Evolutionary conservation across 1,284 basidiomycete genomes (phyloP).

Genomic region (Pseudozyma tsukubaensis): DNA sequence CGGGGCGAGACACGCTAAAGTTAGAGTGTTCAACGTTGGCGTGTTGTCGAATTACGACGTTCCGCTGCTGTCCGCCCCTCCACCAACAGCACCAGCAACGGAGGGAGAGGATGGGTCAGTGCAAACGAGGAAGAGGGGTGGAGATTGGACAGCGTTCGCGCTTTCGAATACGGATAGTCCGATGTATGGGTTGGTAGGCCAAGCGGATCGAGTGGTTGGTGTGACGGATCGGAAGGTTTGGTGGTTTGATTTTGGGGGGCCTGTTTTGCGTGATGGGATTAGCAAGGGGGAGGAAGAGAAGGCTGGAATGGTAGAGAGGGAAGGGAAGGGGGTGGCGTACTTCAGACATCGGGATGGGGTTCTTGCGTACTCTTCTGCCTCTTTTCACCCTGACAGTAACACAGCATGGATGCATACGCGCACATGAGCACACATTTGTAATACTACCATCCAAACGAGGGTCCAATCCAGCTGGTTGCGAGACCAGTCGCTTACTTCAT

Average conservation of each 20-base stretch:
- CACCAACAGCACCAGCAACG: no score
- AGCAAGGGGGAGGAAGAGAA: neutral
- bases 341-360: constrained; percentile 15
- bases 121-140: neutral
- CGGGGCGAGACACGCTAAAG: constrained; percentile 20
- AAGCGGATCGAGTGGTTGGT: constrained; percentile 27
- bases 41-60: constrained; percentile 13
- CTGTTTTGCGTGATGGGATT: no score
- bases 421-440: no score
- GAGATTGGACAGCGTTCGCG: constrained; percentile 42
- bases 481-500: no score
- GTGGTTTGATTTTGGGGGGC: constrained; percentile 38
- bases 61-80: constrained; percentile 12
- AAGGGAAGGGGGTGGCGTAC: constrained; percentile 13
- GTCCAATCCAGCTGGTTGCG: no score
- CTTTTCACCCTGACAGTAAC: no score
- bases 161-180: constrained; percentile 28
- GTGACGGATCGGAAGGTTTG: constrained; percentile 38
- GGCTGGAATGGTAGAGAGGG: no score
- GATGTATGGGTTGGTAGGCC: constrained; percentile 18
- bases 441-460: no score
- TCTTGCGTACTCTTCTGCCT: constrained; percentile 13
- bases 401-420: no score
- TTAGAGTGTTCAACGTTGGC: constrained; percentile 28
- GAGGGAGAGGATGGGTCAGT: no score